A percentile compares a stretch with the other conserved stretches of the same genome.
Evolutionary conservation across 176 grass and related monocot species (phyloP).

Genomic region (Oryza australiensis): DNA sequence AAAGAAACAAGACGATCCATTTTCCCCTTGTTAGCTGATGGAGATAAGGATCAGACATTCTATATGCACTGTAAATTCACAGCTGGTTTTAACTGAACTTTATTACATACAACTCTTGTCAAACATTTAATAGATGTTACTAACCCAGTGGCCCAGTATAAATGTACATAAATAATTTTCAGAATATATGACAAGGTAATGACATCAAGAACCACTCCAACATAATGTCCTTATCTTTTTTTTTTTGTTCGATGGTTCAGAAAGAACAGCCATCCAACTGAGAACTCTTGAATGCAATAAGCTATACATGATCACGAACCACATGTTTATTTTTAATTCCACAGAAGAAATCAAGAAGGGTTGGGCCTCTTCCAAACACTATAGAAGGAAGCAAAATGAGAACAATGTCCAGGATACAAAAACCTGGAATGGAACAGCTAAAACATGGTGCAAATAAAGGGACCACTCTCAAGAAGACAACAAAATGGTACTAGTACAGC

Average conservation of each 20-base stretch:
- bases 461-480: neutral
- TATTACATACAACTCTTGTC: neutral
- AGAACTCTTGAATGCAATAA: neutral
- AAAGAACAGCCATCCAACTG: neutral
- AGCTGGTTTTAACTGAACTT: neutral
- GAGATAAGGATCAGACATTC: neutral
- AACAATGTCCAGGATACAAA: neutral
- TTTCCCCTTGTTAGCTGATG: neutral
- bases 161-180: neutral
- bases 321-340: neutral
- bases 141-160: neutral
- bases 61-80: neutral
- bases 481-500: neutral
- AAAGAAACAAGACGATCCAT: neutral
- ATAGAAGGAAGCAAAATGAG: neutral
- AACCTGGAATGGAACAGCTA: neutral
- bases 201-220: neutral
- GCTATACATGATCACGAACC: slow-evolving; percentile 7
- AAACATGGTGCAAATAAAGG: neutral
- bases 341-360: neutral
- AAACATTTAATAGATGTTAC: neutral
- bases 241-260: neutral
- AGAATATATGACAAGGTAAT: neutral
- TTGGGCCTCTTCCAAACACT: neutral
- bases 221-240: neutral